These are phyloP conservation scores for Actinidia polygama DNA, from an alignment of 179 eudicot species.

Conservation along the genomic window DNA sequence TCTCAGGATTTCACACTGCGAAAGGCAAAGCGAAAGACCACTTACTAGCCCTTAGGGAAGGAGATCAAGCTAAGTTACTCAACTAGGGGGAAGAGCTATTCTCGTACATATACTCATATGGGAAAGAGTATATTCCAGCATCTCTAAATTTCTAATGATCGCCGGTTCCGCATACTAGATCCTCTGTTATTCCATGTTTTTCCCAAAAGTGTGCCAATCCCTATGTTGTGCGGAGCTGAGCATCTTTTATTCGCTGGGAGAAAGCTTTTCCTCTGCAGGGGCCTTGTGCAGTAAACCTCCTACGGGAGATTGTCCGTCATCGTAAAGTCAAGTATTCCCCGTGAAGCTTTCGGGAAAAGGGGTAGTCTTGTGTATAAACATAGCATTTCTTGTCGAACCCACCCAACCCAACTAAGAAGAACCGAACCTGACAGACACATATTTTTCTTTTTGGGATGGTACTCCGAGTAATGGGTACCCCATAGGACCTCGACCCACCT, in stretches of 20 bases:
- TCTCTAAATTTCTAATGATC: not conserved
- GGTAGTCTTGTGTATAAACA: conserved; percentile 23
- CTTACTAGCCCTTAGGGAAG: too few species aligned
- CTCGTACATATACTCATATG: not conserved
- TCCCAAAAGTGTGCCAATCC: not conserved
- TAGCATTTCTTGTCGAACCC: conserved; percentile 8
- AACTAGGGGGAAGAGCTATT: too few species aligned
- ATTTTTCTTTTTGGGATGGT: too few species aligned
- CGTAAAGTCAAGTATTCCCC: conserved; percentile 38
- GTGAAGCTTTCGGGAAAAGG: conserved; percentile 31
- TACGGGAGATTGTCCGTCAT: conserved; percentile 34
- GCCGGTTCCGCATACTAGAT: not conserved
- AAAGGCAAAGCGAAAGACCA: too few species aligned
- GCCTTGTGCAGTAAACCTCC: conserved; percentile 29
- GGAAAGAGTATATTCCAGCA: not conserved
- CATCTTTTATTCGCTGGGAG: conserved; percentile 5
- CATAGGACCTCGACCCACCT: conserved; percentile 19
- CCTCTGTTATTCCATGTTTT: not conserved
- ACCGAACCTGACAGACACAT: too few species aligned
- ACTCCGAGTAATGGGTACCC: too few species aligned
- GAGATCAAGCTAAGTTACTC: too few species aligned
- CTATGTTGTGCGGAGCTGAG: not conserved
- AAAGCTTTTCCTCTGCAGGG: not conserved
- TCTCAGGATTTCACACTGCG: too few species aligned
- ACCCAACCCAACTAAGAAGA: too few species aligned